phyloP scores from a whole-genome alignment of 345 rosid species.

The Brassica nigra region DNA sequence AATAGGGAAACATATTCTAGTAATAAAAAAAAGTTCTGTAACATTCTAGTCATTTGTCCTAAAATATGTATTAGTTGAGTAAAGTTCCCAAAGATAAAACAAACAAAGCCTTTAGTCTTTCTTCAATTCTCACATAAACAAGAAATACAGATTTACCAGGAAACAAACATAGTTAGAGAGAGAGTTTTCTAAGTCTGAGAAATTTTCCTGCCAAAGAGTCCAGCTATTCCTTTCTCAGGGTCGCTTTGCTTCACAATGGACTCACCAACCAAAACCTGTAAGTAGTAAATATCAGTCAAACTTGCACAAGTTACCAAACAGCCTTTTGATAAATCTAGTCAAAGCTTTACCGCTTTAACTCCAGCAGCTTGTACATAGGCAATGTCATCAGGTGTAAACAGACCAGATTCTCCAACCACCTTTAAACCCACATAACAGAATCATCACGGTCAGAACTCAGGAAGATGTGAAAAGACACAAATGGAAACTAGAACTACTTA shows the following conservation, averaged over 20 bases:
- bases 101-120: no score
- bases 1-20: no score
- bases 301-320: not conserved
- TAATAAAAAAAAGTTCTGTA: no score
- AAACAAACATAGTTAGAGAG: no score
- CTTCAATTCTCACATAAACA: no score
- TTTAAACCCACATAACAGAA: slow-evolving; percentile 31
- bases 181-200: slow-evolving; percentile 44
- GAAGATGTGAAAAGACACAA: not conserved
- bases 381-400: slow-evolving; percentile 82
- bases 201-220: slow-evolving; percentile 83
- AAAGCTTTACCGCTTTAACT: slow-evolving; percentile 74
- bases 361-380: slow-evolving; percentile 89
- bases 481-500: slow-evolving; percentile 44
- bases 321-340: slow-evolving; percentile 8
- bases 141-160: no score
- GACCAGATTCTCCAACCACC: slow-evolving; percentile 94
- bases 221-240: slow-evolving; percentile 73
- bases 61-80: no score
- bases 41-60: no score
- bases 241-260: slow-evolving; percentile 84
- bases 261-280: slow-evolving; percentile 92
- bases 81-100: no score
- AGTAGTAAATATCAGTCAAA: not conserved
- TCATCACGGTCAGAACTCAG: slow-evolving; percentile 1